Conservation (phyloP, 257 asterid genomes). For the Solanum sejunctum region DNA sequence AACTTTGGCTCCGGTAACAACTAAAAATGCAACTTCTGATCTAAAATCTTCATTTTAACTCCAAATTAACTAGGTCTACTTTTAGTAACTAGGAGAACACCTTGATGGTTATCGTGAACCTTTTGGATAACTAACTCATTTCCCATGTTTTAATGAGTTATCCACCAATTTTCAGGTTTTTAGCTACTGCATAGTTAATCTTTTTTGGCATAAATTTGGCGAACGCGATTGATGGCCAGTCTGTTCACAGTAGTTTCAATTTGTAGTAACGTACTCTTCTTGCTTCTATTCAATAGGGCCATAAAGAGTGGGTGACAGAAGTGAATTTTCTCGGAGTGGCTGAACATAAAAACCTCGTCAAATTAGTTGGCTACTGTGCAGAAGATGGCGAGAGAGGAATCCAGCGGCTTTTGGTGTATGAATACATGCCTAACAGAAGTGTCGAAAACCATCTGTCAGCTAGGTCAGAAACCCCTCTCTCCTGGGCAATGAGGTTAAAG, state of each 20-base stretch:
- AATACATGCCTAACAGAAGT: conserved; percentile 84
- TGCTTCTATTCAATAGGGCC: conserved; percentile 44
- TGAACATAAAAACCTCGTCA: conserved; percentile 89
- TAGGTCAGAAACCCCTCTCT: conserved; percentile 45
- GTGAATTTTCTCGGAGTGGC: conserved; percentile 90
- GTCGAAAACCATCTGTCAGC: conserved; percentile 76
- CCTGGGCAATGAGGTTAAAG: conserved; percentile 85
- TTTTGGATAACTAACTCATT: not conserved
- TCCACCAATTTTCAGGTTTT: not conserved
- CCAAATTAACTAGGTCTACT: not conserved
- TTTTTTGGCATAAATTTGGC: not conserved
- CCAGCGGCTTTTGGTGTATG: conserved; percentile 83
- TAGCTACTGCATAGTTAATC: not conserved
- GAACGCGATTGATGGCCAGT: not conserved
- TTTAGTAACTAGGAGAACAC: not conserved
- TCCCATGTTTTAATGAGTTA: not conserved
- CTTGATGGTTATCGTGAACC: not conserved
- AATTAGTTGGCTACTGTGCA: conserved; percentile 87
- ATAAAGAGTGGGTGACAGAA: conserved; percentile 99
- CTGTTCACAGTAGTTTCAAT: not conserved
- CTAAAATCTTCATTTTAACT: no score
- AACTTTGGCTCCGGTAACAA: no score
- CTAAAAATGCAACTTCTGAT: no score
- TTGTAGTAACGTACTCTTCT: not conserved
- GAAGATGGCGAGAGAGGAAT: conserved; percentile 99